Percentiles rank a stretch among this genome's conserved stretches.
Conservation (phyloP, 2,329 filamentous ascomycete genomes). For the Rhynchosporium agropyri region DNA sequence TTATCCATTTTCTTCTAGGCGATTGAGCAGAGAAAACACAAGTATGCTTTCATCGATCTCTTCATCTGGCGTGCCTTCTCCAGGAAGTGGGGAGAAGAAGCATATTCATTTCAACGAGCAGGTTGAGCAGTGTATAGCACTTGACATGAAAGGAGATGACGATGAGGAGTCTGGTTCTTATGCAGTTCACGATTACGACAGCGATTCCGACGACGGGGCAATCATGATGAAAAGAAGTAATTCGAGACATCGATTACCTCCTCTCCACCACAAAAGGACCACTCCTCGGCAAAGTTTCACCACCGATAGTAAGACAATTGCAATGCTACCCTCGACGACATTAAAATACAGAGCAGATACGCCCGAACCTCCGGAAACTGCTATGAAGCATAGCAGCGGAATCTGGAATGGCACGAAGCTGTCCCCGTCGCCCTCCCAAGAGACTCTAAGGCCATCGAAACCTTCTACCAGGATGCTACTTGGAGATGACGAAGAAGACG, state of each 20-base stretch:
- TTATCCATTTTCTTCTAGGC: constrained; percentile 63
- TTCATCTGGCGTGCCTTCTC: constrained; percentile 69
- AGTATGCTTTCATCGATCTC: constrained; percentile 65
- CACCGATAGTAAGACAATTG: constrained; percentile 66
- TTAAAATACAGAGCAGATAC: constrained; percentile 61
- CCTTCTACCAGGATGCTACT: constrained; percentile 62
- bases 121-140: constrained; percentile 92
- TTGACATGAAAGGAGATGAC: constrained; percentile 81
- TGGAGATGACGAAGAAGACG: constrained; percentile 49
- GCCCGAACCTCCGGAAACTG: constrained; percentile 64
- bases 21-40: constrained; percentile 62
- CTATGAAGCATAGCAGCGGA: constrained; percentile 62
- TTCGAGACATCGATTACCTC: constrained; percentile 50
- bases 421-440: constrained; percentile 74
- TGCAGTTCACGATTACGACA: constrained; percentile 49
- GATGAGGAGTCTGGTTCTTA: constrained; percentile 58
- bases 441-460: constrained; percentile 72
- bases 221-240: constrained; percentile 72
- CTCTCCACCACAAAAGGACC: constrained; percentile 43
- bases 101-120: constrained; percentile 98
- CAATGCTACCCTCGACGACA: constrained; percentile 67
- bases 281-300: constrained; percentile 52
- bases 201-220: constrained; percentile 62
- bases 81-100: constrained; percentile 70
- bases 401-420: constrained; percentile 46